Evolutionary conservation across 75 land plant genomes (phyloP).

Genomic region (Picea sitchensis): DNA sequence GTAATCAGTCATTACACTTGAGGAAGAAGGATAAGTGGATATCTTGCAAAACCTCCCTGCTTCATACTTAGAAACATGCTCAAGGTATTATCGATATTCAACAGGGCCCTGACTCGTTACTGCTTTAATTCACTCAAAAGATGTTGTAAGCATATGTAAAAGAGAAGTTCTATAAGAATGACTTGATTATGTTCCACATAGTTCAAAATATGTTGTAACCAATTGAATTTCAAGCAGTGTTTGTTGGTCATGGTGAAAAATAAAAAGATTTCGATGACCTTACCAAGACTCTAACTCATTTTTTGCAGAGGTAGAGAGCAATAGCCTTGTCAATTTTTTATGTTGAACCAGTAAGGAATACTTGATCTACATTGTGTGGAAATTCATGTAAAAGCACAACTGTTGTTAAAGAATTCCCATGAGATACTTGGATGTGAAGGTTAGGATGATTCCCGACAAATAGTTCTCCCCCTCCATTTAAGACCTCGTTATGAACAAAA

Average conservation of each 20-base stretch:
- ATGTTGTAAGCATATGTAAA: slow-evolving; percentile 40
- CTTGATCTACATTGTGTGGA: slow-evolving; percentile 18
- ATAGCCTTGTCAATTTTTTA: slow-evolving; percentile 47
- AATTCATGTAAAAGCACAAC: slow-evolving; percentile 30
- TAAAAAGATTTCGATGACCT: not conserved
- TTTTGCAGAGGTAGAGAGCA: slow-evolving; percentile 36
- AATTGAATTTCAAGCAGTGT: not conserved
- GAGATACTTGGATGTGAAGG: slow-evolving; percentile 27
- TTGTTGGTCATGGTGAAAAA: not conserved
- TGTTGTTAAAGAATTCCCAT: slow-evolving; percentile 43
- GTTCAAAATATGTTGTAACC: no score
- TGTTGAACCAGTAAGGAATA: slow-evolving; percentile 39
- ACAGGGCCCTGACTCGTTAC: slow-evolving; percentile 20
- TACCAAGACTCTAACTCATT: slow-evolving; percentile 36
- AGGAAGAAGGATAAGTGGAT: no score
- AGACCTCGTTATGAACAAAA: slow-evolving; percentile 29
- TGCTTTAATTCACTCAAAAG: slow-evolving; percentile 26
- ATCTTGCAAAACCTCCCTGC: slow-evolving; percentile 36
- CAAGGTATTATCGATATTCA: slow-evolving; percentile 20
- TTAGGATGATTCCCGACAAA: not conserved
- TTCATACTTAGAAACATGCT: slow-evolving; percentile 37
- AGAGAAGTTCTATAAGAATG: not conserved
- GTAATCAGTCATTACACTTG: no score
- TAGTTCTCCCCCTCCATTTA: slow-evolving; percentile 15
- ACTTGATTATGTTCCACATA: not conserved